Evolutionary conservation across 768 basidiomycete genomes (phyloP), one percentile per base, ranked within the genome.

Genomic region (Hydnum rufescens): DNA sequence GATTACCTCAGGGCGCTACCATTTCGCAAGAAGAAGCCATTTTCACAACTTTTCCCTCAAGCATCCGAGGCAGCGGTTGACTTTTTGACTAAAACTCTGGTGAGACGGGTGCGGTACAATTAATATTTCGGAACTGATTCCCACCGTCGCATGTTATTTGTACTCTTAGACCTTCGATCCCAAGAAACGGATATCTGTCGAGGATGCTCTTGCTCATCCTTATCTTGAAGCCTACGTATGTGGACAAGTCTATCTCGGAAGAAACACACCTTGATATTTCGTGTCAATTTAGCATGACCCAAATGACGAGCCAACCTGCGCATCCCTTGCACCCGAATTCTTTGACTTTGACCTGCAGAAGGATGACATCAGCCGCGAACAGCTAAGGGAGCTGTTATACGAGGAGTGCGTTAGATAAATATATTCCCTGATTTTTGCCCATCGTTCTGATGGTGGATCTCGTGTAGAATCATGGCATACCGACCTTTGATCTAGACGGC

Each of bases 1-100:
- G 92, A 96, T 63, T 97, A 96, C 65, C 83, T 97, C 56, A 82
- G 92, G 19, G 85, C 87, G 1, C 67, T 99, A 59, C 93, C 92
- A 2, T 95, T 97, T 75, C 75, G 84, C 57, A 93, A 90, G 68
- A 76, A 76, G 58, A 74, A 75, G 57, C 78, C 86, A 28, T 92
- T 99, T 60, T 72, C 78, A 32, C 72, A 76, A 43, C 64, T 99
- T 44, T 97, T 92, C 72, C 90, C 93, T 13, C 87, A 89, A 56
- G 90, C 90, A 55, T 90, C 73, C 62, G 76, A 72, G 42, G 64
- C 64, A 66, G 82, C 82, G 3, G 71, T 84, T 51, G 84, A 85
- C 62, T 71, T 88, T 51, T 70, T 88, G 70, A 80, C 80, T 55
- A 78, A 77, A 59, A 83, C 79, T 54, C 68, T 90, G n/a, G n/a